These are phyloP conservation scores for Linnemannia elongata DNA, from an alignment of 192 early-diverging fungal species.

Conservation along the genomic window DNA sequence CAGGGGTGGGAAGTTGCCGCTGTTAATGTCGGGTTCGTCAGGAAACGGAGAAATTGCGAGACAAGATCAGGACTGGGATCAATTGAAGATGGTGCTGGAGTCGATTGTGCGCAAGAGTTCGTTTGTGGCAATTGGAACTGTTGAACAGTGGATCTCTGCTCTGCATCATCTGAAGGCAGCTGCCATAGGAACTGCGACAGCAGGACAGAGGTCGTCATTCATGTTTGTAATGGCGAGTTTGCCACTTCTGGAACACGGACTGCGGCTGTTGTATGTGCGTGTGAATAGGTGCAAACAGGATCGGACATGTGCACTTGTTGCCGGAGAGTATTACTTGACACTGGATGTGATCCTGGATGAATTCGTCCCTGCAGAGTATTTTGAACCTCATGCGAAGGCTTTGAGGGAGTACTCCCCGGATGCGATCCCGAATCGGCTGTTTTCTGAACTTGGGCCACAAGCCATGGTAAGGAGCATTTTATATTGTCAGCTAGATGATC, in stretches of 20 bases:
- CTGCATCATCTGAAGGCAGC: background rate
- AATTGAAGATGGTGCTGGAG: background rate
- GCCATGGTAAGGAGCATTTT: slow-evolving; percentile 16
- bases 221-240: slow-evolving; percentile 40
- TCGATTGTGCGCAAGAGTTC: slow-evolving; percentile 4
- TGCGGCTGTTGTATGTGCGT: slow-evolving; percentile 27
- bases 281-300: slow-evolving; percentile 45
- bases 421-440: slow-evolving; percentile 23
- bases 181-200: background rate
- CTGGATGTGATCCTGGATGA: slow-evolving; percentile 38
- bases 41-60: background rate
- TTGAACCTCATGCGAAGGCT: background rate
- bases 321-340: slow-evolving; percentile 49
- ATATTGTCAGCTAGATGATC: no score
- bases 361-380: slow-evolving; percentile 36
- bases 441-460: background rate
- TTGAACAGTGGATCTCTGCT: slow-evolving; percentile 18
- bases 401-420: background rate
- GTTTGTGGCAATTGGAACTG: slow-evolving; percentile 34
- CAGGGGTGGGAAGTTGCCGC: background rate
- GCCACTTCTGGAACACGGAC: slow-evolving; percentile 36
- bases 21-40: background rate
- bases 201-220: background rate
- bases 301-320: slow-evolving; percentile 32
- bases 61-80: background rate